A percentile compares a stretch with the other conserved stretches of the same genome.
Conservation (phyloP, 441 rosid genomes). For the Erodium trifolium region DNA sequence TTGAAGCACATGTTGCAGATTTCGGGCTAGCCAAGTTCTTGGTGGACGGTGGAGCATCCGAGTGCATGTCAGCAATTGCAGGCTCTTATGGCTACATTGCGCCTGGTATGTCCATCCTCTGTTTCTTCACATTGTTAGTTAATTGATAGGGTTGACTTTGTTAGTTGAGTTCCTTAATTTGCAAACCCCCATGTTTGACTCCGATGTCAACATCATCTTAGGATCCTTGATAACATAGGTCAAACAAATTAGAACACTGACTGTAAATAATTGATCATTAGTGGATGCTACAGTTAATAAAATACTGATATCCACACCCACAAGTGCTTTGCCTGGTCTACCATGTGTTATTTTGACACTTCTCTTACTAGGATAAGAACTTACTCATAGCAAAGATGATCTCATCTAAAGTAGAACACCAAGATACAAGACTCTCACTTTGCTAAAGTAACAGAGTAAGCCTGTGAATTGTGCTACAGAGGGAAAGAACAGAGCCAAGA, state of each 20-base stretch:
- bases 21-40: slow-evolving; percentile 11
- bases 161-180: too few relatives aligned
- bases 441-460: slow-evolving; percentile 1
- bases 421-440: not conserved
- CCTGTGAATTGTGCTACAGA: not conserved
- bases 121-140: not conserved
- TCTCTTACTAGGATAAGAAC: not conserved
- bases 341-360: not conserved
- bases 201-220: not conserved
- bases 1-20: slow-evolving; percentile 14
- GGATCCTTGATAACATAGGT: not conserved
- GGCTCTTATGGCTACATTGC: slow-evolving; percentile 11
- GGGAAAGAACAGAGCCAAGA: not conserved
- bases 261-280: not conserved
- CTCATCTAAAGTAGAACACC: slow-evolving; percentile 3
- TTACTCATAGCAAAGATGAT: not conserved
- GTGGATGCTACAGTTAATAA: not conserved
- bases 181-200: too few relatives aligned
- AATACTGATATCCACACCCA: slow-evolving; percentile 1
- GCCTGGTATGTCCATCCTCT: not conserved
- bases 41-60: slow-evolving; percentile 10
- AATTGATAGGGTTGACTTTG: too few relatives aligned
- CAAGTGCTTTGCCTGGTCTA: slow-evolving; percentile 1
- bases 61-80: slow-evolving; percentile 12
- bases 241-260: slow-evolving; percentile 5